Conservation (phyloP, 2,329 filamentous ascomycete genomes). For the Diaporthe vaccinii region DNA sequence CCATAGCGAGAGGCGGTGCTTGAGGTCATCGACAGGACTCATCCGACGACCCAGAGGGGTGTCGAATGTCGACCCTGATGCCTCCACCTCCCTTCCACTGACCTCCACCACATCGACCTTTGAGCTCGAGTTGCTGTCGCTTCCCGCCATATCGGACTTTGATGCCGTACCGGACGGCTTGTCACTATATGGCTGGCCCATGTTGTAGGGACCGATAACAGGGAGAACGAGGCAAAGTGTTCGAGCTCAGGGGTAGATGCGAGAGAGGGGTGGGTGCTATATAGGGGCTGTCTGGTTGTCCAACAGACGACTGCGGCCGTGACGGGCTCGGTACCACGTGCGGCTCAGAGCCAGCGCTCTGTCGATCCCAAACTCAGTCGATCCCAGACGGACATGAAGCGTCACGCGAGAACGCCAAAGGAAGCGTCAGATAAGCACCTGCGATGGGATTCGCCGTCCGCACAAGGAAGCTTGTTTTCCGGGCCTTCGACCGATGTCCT, state of each 20-base stretch:
- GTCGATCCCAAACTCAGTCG: conserved; percentile 42
- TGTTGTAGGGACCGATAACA: conserved; percentile 44
- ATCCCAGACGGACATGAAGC: conserved; percentile 46
- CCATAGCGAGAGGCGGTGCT: conserved; percentile 57
- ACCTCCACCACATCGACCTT: conserved; percentile 48
- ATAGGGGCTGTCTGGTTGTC: conserved; percentile 43
- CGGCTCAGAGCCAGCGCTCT: conserved; percentile 17
- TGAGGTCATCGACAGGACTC: conserved; percentile 50
- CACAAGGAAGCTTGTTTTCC: conserved; percentile 19
- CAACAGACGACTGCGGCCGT: conserved; percentile 20
- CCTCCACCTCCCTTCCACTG: conserved; percentile 48
- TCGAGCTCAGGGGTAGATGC: conserved; percentile 9
- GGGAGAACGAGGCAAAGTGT: conserved; percentile 43
- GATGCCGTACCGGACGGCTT: conserved; percentile 52
- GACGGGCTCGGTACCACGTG: conserved; percentile 38
- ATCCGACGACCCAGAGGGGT: conserved; percentile 40
- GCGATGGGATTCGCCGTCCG: conserved; percentile 41
- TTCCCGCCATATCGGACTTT: conserved; percentile 44
- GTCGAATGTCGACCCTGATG: conserved; percentile 39
- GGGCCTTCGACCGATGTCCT: conserved; percentile 36
- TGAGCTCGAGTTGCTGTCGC: conserved; percentile 46
- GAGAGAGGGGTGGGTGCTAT: conserved; percentile 43
- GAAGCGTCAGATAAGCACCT: conserved; percentile 41
- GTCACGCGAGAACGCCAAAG: conserved; percentile 26
- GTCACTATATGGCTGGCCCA: conserved; percentile 49